Evolutionary conservation across 768 basidiomycete genomes (phyloP).

Genomic region (Lactarius deliciosus): DNA sequence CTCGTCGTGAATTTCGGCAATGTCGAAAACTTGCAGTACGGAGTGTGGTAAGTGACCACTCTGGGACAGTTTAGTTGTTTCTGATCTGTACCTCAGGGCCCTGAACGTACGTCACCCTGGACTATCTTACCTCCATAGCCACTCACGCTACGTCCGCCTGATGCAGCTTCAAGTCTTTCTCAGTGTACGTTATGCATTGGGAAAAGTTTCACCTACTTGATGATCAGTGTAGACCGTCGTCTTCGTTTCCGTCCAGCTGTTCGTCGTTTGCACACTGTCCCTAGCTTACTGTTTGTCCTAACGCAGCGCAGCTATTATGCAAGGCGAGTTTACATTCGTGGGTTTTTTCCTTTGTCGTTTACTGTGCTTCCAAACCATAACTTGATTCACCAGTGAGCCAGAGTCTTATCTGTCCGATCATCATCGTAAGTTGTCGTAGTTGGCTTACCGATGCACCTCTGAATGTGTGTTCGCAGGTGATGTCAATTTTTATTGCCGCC

Average conservation of each 20-base stretch:
- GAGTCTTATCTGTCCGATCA: not conserved
- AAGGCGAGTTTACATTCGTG: constrained; percentile 10
- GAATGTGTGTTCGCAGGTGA: constrained; percentile 25
- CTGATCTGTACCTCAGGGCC: constrained; percentile 19
- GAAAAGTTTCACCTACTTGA: not conserved
- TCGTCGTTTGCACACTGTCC: not conserved
- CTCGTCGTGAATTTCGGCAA: constrained; percentile 47
- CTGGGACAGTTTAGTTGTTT: not conserved
- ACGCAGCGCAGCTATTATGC: constrained; percentile 7
- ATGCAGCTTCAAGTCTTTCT: not conserved
- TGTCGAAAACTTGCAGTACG: constrained; percentile 37
- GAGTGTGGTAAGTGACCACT: constrained; percentile 42
- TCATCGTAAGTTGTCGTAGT: not conserved
- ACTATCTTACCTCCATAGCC: constrained; percentile 30
- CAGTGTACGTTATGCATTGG: not conserved
- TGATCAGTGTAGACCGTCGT: not conserved
- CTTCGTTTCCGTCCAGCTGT: constrained; percentile 4
- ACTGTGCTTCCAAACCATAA: not conserved
- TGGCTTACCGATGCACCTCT: not conserved
- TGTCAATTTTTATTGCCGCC: constrained; percentile 44
- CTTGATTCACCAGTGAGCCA: constrained; percentile 6
- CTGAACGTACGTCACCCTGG: constrained; percentile 29
- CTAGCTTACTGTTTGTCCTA: not conserved
- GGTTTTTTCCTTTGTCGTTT: not conserved
- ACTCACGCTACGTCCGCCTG: not conserved